Evolutionary conservation across 352 stramenopile genomes (phyloP).

Genomic region (Globisporangium emineosum): DNA sequence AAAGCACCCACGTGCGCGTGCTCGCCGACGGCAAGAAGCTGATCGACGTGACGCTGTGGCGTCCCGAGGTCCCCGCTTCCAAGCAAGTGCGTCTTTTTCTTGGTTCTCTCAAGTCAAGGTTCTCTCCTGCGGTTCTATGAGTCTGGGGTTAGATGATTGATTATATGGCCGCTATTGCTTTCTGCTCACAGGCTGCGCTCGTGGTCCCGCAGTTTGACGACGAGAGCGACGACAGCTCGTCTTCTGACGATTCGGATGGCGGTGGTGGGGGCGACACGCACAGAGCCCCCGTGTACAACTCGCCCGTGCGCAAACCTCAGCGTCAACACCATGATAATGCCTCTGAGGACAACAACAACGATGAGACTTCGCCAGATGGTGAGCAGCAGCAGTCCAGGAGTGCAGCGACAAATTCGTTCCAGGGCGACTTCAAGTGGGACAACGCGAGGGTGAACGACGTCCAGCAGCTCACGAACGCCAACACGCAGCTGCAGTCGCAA

Average conservation of each 20-base stretch:
- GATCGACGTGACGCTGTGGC: slow-evolving; percentile 52
- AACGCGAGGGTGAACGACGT: slow-evolving; percentile 36
- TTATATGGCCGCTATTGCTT: too few species aligned
- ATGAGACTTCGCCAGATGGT: too few species aligned
- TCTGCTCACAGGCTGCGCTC: slow-evolving; percentile 33
- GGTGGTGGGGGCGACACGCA: neutral
- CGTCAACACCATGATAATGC: slow-evolving; percentile 19
- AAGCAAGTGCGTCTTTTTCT: slow-evolving; percentile 19
- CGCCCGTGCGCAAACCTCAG: slow-evolving; percentile 1
- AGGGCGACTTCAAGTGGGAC: slow-evolving; percentile 44
- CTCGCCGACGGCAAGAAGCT: slow-evolving; percentile 46
- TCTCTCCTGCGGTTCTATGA: neutral
- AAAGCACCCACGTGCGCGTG: slow-evolving; percentile 39
- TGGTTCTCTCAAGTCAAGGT: neutral
- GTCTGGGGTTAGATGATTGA: neutral
- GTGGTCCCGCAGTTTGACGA: slow-evolving; percentile 71
- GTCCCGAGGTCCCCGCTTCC: neutral
- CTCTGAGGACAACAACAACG: slow-evolving; percentile 22
- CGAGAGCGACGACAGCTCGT: slow-evolving; percentile 44
- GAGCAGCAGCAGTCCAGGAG: neutral
- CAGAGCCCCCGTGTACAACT: slow-evolving; percentile 7
- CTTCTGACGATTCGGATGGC: slow-evolving; percentile 28
- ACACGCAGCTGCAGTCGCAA: slow-evolving; percentile 35
- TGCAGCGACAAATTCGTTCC: too few species aligned
- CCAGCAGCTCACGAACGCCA: slow-evolving; percentile 63